phyloP scores from a whole-genome alignment of 441 rosid species.

The Viola pubescens region DNA sequence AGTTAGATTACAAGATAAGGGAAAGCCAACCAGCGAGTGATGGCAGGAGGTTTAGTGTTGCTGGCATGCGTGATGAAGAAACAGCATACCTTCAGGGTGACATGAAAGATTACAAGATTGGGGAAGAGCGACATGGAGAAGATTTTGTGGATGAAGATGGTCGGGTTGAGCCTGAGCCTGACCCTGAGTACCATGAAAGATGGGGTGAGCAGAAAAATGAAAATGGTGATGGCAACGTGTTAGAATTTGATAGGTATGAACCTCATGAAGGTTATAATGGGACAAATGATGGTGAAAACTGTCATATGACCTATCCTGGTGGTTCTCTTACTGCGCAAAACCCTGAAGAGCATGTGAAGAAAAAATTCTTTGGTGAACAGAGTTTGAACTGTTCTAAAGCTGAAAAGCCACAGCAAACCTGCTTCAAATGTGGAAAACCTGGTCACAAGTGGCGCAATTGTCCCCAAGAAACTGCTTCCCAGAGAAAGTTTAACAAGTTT shows the following conservation, averaged over 20 bases:
- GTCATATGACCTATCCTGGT: constrained; percentile 14
- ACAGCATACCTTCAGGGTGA: constrained; percentile 5
- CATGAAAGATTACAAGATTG: constrained; percentile 5
- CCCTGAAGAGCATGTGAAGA: constrained; percentile 13
- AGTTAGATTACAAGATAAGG: constrained; percentile 13
- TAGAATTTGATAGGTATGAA: constrained; percentile 31
- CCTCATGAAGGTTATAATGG: constrained; percentile 21
- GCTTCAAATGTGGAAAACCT: constrained; percentile 30
- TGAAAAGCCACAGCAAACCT: constrained; percentile 17
- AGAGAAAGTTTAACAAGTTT: constrained; percentile 19
- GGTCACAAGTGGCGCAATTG: constrained; percentile 39
- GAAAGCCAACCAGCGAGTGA: constrained; percentile 13
- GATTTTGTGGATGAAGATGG: constrained; percentile 20
- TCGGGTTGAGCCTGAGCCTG: constrained; percentile 10
- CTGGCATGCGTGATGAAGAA: constrained; percentile 19
- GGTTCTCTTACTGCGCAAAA: constrained; percentile 19
- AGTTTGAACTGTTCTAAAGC: constrained; percentile 12
- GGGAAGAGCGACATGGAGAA: constrained; percentile 23
- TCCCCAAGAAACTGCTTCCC: constrained; percentile 17
- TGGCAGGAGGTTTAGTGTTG: constrained; percentile 15
- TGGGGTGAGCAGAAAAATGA: constrained; percentile 32
- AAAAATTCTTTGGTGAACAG: constrained; percentile 13
- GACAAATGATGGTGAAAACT: constrained; percentile 19
- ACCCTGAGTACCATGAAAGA: constrained; percentile 26
- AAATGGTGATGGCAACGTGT: constrained; percentile 16